A percentile compares a stretch with the other conserved stretches of the same genome.
These are phyloP conservation scores for Globisporangium orthogonon DNA, from an alignment of 352 stramenopile genomes.

Conservation along the genomic window DNA sequence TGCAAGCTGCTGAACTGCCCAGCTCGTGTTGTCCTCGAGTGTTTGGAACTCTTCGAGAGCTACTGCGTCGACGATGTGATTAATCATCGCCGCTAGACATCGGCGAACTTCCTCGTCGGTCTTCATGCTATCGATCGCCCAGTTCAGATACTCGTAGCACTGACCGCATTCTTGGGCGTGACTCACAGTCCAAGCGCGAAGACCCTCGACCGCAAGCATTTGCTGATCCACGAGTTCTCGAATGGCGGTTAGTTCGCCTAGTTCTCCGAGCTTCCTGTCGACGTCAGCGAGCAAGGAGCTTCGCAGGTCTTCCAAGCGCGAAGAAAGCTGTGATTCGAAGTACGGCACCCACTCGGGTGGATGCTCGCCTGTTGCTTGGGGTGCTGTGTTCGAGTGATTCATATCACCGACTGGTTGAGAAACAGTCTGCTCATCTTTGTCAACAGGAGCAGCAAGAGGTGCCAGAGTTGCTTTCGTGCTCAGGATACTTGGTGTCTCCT, in stretches of 20 bases:
- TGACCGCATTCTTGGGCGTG: slow-evolving; percentile 43
- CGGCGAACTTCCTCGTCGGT: slow-evolving; percentile 21
- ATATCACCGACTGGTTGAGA: too few species aligned
- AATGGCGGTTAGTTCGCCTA: background rate
- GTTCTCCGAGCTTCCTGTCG: background rate
- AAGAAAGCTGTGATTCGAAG: slow-evolving; percentile 5
- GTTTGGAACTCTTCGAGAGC: slow-evolving; percentile 13
- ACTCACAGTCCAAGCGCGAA: slow-evolving; percentile 33
- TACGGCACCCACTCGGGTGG: slow-evolving; percentile 2
- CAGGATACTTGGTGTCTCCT: background rate
- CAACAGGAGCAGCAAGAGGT: too few species aligned
- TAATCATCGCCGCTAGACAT: slow-evolving; percentile 20
- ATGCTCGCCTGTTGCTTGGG: too few species aligned
- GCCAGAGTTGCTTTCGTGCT: too few species aligned
- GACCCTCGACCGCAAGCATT: slow-evolving; percentile 11
- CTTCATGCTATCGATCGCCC: slow-evolving; percentile 24
- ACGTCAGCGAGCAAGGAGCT: slow-evolving; percentile 8
- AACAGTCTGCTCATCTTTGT: too few species aligned
- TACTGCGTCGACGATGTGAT: slow-evolving; percentile 22
- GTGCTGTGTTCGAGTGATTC: too few species aligned
- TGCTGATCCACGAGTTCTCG: slow-evolving; percentile 7
- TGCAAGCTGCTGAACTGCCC: background rate
- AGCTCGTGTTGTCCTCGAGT: slow-evolving; percentile 9
- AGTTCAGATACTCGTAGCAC: slow-evolving; percentile 50
- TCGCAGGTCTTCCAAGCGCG: slow-evolving; percentile 14